phyloP scores from a whole-genome alignment of 352 stramenopile genomes.

The Aphanomyces cochlioides region DNA sequence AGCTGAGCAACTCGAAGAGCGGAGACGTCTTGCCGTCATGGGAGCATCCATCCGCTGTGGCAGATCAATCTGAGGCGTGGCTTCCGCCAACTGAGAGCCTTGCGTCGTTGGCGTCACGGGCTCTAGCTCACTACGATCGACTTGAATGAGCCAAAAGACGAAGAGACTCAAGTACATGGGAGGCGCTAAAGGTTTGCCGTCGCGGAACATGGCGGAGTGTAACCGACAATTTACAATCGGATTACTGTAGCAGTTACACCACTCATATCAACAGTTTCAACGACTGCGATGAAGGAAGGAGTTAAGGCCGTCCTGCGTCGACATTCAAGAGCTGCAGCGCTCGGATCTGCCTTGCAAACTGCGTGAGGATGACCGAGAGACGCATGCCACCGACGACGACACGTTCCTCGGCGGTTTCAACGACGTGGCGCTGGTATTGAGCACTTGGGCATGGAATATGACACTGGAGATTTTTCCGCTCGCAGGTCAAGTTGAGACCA shows the following conservation, averaged over 20 bases:
- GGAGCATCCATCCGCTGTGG: conserved; percentile 73
- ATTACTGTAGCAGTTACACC: background rate
- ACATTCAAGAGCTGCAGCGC: background rate
- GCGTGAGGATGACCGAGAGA: conserved; percentile 46
- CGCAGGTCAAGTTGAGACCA: conserved; percentile 37
- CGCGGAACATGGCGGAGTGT: background rate
- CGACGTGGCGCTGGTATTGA: conserved; percentile 39
- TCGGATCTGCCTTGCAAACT: conserved; percentile 16
- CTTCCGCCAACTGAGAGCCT: conserved; percentile 72
- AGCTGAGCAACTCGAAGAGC: background rate
- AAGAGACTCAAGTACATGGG: background rate
- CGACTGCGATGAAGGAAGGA: too few relatives aligned
- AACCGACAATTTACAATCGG: background rate
- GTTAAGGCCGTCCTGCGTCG: background rate
- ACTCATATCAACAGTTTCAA: background rate
- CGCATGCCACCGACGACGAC: conserved; percentile 51
- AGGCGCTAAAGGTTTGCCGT: background rate
- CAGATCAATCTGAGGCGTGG: conserved; percentile 66
- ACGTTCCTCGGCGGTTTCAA: conserved; percentile 43
- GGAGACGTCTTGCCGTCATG: conserved; percentile 40
- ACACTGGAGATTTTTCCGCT: conserved; percentile 27
- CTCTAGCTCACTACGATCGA: conserved; percentile 2
- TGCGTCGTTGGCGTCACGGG: conserved; percentile 38
- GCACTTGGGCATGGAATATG: conserved; percentile 41
- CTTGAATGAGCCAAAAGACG: too few relatives aligned